These are phyloP conservation scores for Talinum fruticosum DNA, from an alignment of 148 eudicot genomes.

Conservation along the genomic window DNA sequence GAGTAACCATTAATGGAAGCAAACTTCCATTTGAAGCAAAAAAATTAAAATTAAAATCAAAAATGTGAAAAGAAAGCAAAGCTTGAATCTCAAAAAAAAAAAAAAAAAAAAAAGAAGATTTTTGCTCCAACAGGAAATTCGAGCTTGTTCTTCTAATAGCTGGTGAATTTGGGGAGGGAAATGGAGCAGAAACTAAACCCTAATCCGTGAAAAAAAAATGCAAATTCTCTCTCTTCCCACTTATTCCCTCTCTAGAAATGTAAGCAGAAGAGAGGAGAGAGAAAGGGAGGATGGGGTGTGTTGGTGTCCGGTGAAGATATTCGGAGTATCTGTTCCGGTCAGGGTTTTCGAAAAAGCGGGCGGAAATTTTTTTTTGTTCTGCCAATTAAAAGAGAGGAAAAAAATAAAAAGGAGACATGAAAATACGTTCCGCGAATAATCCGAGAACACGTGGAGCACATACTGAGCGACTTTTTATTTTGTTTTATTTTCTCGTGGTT, in stretches of 20 bases:
- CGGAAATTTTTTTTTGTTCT: background rate
- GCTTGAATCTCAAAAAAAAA: background rate
- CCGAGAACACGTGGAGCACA: background rate
- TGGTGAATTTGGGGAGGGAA: background rate
- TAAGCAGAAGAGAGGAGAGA: background rate
- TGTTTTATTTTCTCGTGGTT: too few species aligned
- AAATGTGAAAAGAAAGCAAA: background rate
- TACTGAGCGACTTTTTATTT: background rate
- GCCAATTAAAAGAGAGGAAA: background rate
- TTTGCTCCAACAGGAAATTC: background rate
- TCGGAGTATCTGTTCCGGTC: background rate
- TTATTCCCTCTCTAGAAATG: background rate
- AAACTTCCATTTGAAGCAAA: conserved; percentile 29
- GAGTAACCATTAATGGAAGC: conserved; percentile 19
- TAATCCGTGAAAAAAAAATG: background rate
- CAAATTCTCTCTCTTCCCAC: background rate
- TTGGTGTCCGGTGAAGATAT: background rate
- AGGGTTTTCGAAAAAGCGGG: background rate
- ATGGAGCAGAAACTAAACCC: background rate
- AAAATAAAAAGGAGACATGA: background rate
- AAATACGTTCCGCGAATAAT: background rate
- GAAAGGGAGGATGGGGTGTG: background rate
- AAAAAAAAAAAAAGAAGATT: background rate
- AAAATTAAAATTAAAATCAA: background rate
- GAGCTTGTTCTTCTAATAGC: background rate